Base-by-base conservation (phyloP, 306 rosid species). In the Sesbania bispinosa region DNA sequence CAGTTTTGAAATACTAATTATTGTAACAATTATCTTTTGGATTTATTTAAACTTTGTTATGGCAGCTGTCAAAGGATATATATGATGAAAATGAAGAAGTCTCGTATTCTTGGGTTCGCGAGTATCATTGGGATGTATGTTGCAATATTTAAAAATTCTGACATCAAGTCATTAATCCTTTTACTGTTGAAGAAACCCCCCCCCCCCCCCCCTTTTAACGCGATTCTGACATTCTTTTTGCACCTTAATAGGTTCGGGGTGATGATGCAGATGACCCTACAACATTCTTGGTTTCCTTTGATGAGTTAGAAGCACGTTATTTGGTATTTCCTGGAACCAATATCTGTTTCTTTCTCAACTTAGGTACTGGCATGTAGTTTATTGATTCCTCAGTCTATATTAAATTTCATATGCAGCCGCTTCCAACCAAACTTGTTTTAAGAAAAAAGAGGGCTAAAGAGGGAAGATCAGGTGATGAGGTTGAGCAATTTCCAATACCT, bases 401-500 rank as follows among this genome's bases (percentile, higher is more conserved):
- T 76, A 39, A 45, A 35, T 62, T 80, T 76, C 51, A 61, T 73
- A 29, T 62, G 71, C 95, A 95, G 99, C 96, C 99, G 30, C 99
- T 95, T 80, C 96, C 99, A 15, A 88, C 91, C 16, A 94, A 91
- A 81, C 93, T 95, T 62, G 83, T 88, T 67, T 78, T 89, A 74
- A 89, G 97, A 67, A 91, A 95, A 74, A 95, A 95, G 88, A 89
- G 96, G 83, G 85, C 99, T 23, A 88, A 72, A 76, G 99, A 95
- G 77, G 99, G 93, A 67, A 86, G 94, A 85, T 80, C 93, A 9
- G 80, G 58, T 10, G 99, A 95, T 7, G 97, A 95, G 71, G 73
- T 89, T 33, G 97, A 91, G 68, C 97, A 95, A 82, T 89, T 87
- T 79, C 96, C 96, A 3, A 41, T 66, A 55, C 99, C 99, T 69